Percentiles rank a stretch among this genome's conserved stretches.
Evolutionary conservation across 1,139 yeast species (phyloP).

Genomic region (Sugiyamaella grinbergsii): DNA sequence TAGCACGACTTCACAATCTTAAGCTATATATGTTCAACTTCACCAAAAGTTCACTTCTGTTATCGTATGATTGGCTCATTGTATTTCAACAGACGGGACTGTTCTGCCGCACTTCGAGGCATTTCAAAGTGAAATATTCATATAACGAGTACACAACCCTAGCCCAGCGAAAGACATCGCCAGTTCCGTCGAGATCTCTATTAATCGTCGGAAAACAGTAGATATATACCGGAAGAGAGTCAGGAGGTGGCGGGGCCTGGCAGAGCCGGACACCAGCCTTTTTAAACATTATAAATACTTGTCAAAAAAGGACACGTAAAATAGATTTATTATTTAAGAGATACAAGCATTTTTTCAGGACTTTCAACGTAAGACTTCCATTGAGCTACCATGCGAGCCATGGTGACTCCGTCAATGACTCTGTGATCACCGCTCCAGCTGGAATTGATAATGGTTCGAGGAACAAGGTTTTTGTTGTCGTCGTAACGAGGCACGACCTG

Average conservation of each 20-base stretch:
- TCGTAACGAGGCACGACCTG: slow-evolving; percentile 38
- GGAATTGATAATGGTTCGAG: slow-evolving; percentile 38
- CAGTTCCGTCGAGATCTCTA: background rate
- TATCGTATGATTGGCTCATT: slow-evolving; percentile 12
- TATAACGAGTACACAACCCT: background rate
- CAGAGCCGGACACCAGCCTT: no score
- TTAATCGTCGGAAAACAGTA: background rate
- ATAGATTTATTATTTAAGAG: slow-evolving; percentile 25
- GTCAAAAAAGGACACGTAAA: no score
- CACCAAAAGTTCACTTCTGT: slow-evolving; percentile 14
- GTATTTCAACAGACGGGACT: background rate
- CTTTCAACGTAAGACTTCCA: slow-evolving; percentile 39
- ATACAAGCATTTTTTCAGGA: slow-evolving; percentile 36
- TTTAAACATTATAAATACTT: no score
- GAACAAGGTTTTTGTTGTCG: slow-evolving; percentile 34
- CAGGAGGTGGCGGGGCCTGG: slow-evolving; percentile 6
- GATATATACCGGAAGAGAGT: no score
- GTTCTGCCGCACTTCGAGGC: background rate
- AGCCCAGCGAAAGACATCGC: background rate
- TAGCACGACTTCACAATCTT: background rate
- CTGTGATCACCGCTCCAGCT: slow-evolving; percentile 45
- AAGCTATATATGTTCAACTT: background rate
- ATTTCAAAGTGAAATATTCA: slow-evolving; percentile 5
- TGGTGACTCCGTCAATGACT: slow-evolving; percentile 42
- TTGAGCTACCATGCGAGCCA: slow-evolving; percentile 39